Conservation (phyloP, 2,329 filamentous ascomycete genomes). For the Colletotrichum horii region DNA sequence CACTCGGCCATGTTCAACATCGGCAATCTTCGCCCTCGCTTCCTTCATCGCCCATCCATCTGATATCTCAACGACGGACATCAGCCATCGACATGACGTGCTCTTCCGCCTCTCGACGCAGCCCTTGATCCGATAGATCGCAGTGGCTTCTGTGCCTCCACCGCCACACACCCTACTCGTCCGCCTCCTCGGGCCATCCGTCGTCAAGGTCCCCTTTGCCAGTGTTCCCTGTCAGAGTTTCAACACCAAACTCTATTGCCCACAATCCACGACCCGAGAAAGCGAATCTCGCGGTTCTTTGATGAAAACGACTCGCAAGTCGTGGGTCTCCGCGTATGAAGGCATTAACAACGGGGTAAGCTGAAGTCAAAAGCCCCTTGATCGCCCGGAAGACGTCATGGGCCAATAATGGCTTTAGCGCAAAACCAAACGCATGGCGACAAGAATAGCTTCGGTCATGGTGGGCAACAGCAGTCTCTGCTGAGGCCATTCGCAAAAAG, state of each 20-base stretch:
- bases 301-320: not conserved
- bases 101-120: not conserved
- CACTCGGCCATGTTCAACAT: not conserved
- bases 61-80: not conserved
- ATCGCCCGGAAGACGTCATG: slow-evolving; percentile 7
- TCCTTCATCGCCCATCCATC: not conserved
- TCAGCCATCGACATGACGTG: not conserved
- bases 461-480: not conserved
- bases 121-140: not conserved
- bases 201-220: slow-evolving; percentile 7
- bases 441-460: not conserved
- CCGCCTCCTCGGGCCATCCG: slow-evolving; percentile 8
- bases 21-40: not conserved
- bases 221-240: slow-evolving; percentile 15
- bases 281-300: not conserved
- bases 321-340: not conserved
- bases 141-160: not conserved
- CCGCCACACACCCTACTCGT: not conserved
- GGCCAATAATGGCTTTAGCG: not conserved
- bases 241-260: slow-evolving; percentile 13
- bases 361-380: not conserved
- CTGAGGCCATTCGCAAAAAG: slow-evolving; percentile 1
- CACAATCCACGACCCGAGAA: not conserved
- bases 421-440: not conserved
- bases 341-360: not conserved